phyloP scores from a whole-genome alignment of 768 basidiomycete species.

The Obba rivulosa region DNA sequence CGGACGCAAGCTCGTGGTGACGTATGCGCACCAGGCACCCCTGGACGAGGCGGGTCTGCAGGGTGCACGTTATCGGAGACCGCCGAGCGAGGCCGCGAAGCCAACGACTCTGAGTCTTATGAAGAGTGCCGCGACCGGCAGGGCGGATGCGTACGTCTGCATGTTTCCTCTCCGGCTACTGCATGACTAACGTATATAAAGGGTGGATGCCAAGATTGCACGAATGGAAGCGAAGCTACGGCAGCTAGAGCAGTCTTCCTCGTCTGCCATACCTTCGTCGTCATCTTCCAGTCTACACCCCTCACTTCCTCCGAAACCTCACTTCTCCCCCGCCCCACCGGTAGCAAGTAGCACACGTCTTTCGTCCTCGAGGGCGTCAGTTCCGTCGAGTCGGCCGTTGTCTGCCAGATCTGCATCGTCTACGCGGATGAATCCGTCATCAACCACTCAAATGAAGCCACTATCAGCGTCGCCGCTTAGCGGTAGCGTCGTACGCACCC shows the following conservation, averaged over 20 bases:
- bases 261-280: conserved; percentile 4
- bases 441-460: conserved; percentile 2
- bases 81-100: conserved; percentile 51
- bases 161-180: not conserved
- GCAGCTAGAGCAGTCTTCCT: conserved; percentile 52
- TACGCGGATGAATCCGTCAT: not conserved
- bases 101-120: conserved; percentile 87
- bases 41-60: conserved; percentile 21
- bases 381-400: not conserved
- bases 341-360: conserved; percentile 3
- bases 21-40: conserved; percentile 84
- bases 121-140: conserved; percentile 58
- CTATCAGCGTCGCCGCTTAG: not conserved
- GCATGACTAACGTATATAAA: conserved; percentile 22
- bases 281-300: conserved; percentile 12
- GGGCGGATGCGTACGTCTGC: conserved; percentile 37
- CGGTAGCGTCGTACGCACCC: not conserved
- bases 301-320: conserved; percentile 28
- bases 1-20: conserved; percentile 87
- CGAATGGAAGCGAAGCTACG: conserved; percentile 93
- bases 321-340: conserved; percentile 2
- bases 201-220: conserved; percentile 86
- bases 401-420: not conserved
- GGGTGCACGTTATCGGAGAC: conserved; percentile 30
- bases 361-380: conserved; percentile 2